Conservation (phyloP, 2,329 filamentous ascomycete species). For the Diaporthe ampelina region DNA sequence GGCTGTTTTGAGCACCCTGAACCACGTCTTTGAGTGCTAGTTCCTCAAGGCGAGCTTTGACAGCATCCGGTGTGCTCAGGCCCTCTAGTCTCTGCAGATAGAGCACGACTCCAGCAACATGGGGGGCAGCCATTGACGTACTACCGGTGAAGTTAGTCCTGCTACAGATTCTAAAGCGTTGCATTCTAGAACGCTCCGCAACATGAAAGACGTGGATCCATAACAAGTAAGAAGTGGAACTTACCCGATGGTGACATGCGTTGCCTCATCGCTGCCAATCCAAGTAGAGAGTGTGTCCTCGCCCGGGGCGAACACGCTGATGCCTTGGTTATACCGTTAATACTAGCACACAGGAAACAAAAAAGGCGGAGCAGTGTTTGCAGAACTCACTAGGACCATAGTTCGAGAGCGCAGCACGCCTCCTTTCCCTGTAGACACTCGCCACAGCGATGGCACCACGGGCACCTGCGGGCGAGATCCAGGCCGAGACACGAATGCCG, state of each 20-base stretch:
- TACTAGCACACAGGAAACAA: rapidly evolving
- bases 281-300: conserved; percentile 58
- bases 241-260: conserved; percentile 62
- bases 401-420: conserved; percentile 59
- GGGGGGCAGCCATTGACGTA: conserved; percentile 73
- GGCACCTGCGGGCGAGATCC: conserved; percentile 53
- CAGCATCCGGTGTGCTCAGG: conserved; percentile 6
- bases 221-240: too few relatives aligned
- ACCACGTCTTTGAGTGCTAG: conserved; percentile 1
- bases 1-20: conserved; percentile 3
- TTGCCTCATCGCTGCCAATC: conserved; percentile 53
- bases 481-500: not conserved
- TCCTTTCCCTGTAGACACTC: conserved; percentile 51
- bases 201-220: too few relatives aligned
- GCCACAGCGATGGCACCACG: conserved; percentile 58
- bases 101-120: conserved; percentile 72
- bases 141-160: too few relatives aligned
- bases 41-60: conserved; percentile 10
- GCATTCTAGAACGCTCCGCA: too few relatives aligned
- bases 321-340: conserved; percentile 37
- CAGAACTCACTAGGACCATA: conserved; percentile 51
- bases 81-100: conserved; percentile 58
- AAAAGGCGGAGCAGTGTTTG: too few relatives aligned
- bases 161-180: too few relatives aligned
- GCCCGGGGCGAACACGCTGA: conserved; percentile 63